phyloP scores from a whole-genome alignment of 129 eudicot genomes.

The Saposhnikovia divaricata region DNA sequence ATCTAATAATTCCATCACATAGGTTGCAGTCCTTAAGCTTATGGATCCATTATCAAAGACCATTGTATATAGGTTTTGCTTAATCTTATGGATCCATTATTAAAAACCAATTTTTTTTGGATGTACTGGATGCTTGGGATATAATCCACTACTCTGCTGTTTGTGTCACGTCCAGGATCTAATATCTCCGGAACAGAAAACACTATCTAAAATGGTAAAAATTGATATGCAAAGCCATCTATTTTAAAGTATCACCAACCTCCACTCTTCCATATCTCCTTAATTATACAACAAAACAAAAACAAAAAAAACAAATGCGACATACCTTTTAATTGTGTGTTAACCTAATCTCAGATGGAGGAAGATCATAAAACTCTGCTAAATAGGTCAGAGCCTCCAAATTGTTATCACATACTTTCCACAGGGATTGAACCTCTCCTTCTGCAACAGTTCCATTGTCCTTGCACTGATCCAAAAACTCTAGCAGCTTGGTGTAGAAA shows the following conservation, averaged over 20 bases:
- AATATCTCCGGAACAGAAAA: not conserved
- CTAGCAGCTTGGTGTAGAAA: constrained; percentile 70
- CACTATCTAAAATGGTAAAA: not conserved
- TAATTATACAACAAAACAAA: not conserved
- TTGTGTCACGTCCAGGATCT: not conserved
- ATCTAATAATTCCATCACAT: not conserved
- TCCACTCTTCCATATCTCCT: not conserved
- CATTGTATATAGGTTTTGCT: not conserved
- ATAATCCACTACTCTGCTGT: not conserved
- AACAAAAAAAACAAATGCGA: not conserved
- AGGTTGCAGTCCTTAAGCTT: not conserved
- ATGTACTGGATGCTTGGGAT: not conserved
- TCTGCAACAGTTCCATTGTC: constrained; percentile 56
- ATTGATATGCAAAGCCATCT: not conserved
- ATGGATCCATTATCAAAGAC: not conserved
- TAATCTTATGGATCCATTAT: not conserved
- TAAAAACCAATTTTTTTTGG: not conserved
- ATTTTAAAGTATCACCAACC: not conserved
- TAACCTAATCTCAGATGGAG: constrained; percentile 11
- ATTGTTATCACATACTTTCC: constrained; percentile 70
- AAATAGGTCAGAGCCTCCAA: constrained; percentile 57
- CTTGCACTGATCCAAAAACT: constrained; percentile 65
- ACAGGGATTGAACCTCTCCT: constrained; percentile 73
- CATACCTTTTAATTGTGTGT: not conserved
- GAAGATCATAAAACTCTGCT: constrained; percentile 43